Conservation (phyloP, 2,329 filamentous ascomycete species). For the Endoconidiophora polonica region DNA sequence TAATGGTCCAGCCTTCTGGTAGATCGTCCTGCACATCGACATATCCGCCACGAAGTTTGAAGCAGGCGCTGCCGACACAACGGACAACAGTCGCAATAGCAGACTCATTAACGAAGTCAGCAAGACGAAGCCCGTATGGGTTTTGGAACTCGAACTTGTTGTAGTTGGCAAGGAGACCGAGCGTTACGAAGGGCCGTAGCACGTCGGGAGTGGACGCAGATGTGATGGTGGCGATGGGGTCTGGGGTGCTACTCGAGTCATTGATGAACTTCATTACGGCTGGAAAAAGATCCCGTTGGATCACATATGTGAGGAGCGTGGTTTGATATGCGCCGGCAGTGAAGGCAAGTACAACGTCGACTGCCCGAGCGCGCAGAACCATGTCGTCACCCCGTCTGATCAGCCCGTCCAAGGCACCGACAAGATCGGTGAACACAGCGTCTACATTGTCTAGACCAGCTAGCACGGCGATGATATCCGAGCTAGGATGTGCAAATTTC, state of each 20-base stretch:
- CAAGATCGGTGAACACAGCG: slow-evolving; percentile 72
- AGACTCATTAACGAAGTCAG: slow-evolving; percentile 86
- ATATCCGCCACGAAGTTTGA: slow-evolving; percentile 54
- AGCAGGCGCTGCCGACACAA: slow-evolving; percentile 58
- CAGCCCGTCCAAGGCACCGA: slow-evolving; percentile 62
- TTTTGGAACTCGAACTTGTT: slow-evolving; percentile 99
- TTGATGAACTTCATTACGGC: slow-evolving; percentile 73
- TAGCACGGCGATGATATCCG: slow-evolving; percentile 76
- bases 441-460: slow-evolving; percentile 84
- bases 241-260: neutral
- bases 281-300: slow-evolving; percentile 84
- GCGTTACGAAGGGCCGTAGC: slow-evolving; percentile 61
- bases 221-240: neutral
- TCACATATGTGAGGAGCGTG: slow-evolving; percentile 83
- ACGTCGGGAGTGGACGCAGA: slow-evolving; percentile 42
- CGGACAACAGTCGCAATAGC: slow-evolving; percentile 69
- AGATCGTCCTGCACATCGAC: slow-evolving; percentile 77
- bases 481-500: slow-evolving; percentile 86
- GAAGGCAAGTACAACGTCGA: slow-evolving; percentile 66
- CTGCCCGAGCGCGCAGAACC: slow-evolving; percentile 38
- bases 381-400: slow-evolving; percentile 51
- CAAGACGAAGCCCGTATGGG: slow-evolving; percentile 77
- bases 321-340: slow-evolving; percentile 93
- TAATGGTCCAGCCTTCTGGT: slow-evolving; percentile 81
- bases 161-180: slow-evolving; percentile 86